Evolutionary conservation across 2,329 filamentous ascomycete genomes (phyloP), one percentile per base, ranked within the genome.

Genomic region (Exophiala xenobiotica): DNA sequence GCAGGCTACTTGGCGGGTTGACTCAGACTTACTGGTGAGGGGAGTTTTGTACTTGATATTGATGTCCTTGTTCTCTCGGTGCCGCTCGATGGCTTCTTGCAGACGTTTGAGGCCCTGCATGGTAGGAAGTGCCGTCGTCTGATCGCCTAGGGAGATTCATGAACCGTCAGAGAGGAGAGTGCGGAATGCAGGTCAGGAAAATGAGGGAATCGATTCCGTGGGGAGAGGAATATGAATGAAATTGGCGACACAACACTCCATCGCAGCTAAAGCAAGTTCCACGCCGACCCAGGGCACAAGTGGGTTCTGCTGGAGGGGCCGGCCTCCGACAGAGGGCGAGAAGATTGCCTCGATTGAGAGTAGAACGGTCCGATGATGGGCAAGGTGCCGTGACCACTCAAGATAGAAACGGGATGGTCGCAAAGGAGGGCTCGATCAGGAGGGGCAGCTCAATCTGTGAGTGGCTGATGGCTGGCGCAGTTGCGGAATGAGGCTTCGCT

Each of bases 11-110:
- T n/a, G 26, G 26, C 31, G 31, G 31, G 31, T 14, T 35, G n/a
- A 35, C 31, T 14, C 18, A 12, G 22, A 58, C 55, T 51, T 56
- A 62, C 60, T 54, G 20, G 60, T 62, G 52, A 62, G 55, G 41
- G 60, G 60, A 24, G 58, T 62, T 51, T 61, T 61, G 60, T 62
- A 62, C 49, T 62, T 62, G 49, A 61, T 54, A 49, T 61, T 59
- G 49, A 62, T 62, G 49, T 62, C 60, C 51, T 61, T 61, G 50
- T 59, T 62, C 48, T 62, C 60, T 12, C 58, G 52, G 48, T 60
- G 58, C 51, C 55, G 51, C 35, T 61, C 58, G 31, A 62, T 56
- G 46, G 58, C 58, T 48, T 59, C 57, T 54, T 54, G 49, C 19
- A 62, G 51, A 47, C 54, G 54, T 53, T 59, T 59, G 46, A 62